Evolutionary conservation across 2,329 filamentous ascomycete genomes (phyloP), one percentile per base, ranked within the genome.

Genomic region (Aschersonia sp.): DNA sequence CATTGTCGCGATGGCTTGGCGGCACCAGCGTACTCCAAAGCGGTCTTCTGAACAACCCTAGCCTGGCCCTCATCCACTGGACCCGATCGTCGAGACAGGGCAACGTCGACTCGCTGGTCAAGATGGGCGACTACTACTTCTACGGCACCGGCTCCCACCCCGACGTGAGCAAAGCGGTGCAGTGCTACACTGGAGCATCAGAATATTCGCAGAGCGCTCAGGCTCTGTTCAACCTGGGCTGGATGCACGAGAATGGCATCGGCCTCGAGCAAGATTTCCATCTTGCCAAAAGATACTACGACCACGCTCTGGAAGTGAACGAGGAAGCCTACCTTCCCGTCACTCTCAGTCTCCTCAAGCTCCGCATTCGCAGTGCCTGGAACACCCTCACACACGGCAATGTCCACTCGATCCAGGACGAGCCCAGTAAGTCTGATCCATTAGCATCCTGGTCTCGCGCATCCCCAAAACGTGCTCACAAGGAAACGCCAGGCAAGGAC

Each of bases 161-260:
- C 0, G 84, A 94, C 54, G 69, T 84, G 14, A 82, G 89, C 56
- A 95, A 95, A 63, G 94, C 94, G 5, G 88, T 89, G 0, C 81
- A 84, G 43, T 98, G 92, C 68, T 98, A 98, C 58, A 83, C 85
- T 47, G 85, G 87, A 4, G 92, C 92, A 1, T 89, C 89, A 0
- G 92, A 98, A 59, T 88, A 85, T 50, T 81, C 90, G 55, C 84
- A 88, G 59, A 94, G 87, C 56, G 92, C 90, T 2, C 94, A 98
- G 65, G 92, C 94, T 11, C 79, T 95, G 49, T 98, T 88, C 77
- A 97, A 98, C 58, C 72, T 98, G 11, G 94, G 92, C 5, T 98
- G 92, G 92, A 97, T 98, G 90, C 88, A 98, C 59, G 92, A 98
- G 66, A 95, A 97, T 58, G 92, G 92, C 6, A 74, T 97, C 45